A percentile compares a stretch with the other conserved stretches of the same genome.
Conservation (phyloP, 129 eudicot species). For the carrot (Daucus carota) region DH1_v3.0 NC_030382.2:58579501-58580000, state of each 20-base stretch:
- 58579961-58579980: conserved; percentile 92
- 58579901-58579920: conserved; percentile 44
- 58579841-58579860: conserved; percentile 66
- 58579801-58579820: conserved; percentile 84
- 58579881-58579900: conserved; percentile 19
- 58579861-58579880: conserved; percentile 35
- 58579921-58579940: conserved; percentile 81
- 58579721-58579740: conserved; percentile 84
- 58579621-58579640: conserved; percentile 9
- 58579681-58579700: conserved; percentile 86
- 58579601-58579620: neutral
- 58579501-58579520: conserved; percentile 5
- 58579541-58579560: conserved; percentile 37
- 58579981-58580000: conserved; percentile 94
- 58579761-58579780: conserved; percentile 97
- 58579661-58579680: conserved; percentile 48
- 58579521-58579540: conserved; percentile 39
- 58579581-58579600: neutral
- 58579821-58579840: conserved; percentile 91
- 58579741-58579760: conserved; percentile 94
- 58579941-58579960: conserved; percentile 89
- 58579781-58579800: conserved; percentile 97
- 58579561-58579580: conserved; percentile 40
- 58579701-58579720: conserved; percentile 89
- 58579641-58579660: neutral